Evolutionary conservation across 208 protist species (phyloP), one percentile per base, ranked within the genome.

Genomic region (Crithidia brevicula): DNA sequence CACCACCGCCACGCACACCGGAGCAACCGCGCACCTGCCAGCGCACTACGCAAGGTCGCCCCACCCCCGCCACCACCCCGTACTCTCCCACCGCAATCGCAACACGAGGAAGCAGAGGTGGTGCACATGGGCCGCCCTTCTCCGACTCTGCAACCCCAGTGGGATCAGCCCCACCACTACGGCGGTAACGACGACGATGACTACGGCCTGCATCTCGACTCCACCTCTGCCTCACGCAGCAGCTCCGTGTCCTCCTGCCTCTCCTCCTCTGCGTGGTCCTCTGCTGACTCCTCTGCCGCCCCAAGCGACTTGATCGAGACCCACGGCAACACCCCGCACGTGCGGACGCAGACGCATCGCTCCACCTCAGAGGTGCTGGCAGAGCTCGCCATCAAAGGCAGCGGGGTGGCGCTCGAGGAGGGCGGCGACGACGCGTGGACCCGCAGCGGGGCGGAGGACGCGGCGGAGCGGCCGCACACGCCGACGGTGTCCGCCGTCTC

Each of bases 291-390:
- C n/a, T 54, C 28, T 3, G 27, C n/a, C 7, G 16, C 25, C n/a
- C 18, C 50, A 20, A 22, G 33, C 33, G 18, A 8, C 8, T 43
- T 43, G 23, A 23, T 3, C 31, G 4, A 38, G 4, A 11, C 20
- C 7, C 52, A 27, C 9, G 50, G 50, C 28, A 36, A 54, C n/a
- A 36, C 50, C 2, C 50, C 28, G 50, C 28, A 36, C n/a, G 50
- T 54, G 28, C 28, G 28, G 27, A 9, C 52, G 52, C 28, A 31
- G 50, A 6, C 50, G 1, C 11, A 7, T n/a, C 52, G 52, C 5
- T 43, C 33, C 4, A 43, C 52, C 11, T 58, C 52, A 5, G 52
- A 38, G 56, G 40, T 49, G 56, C 20, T 61, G 56, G 56, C 56
- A 31, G 40, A 31, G 38, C 11, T 49, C 2, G 40, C 56, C 10